These are phyloP conservation scores for Capsicum chinense DNA, from an alignment of 257 asterid species.

Conservation along the genomic window DNA sequence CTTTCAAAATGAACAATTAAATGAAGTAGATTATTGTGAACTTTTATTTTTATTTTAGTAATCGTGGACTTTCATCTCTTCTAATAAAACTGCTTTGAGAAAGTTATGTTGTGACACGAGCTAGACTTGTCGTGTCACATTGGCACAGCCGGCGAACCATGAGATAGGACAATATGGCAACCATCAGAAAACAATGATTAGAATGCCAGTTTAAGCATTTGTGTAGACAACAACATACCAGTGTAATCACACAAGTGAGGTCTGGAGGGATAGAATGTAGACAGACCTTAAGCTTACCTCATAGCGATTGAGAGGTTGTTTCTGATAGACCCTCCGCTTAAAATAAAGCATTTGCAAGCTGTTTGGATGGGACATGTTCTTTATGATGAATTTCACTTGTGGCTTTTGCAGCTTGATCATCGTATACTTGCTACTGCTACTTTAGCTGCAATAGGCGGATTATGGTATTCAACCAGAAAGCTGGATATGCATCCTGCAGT, in stretches of 20 bases:
- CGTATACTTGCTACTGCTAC: constrained; percentile 94
- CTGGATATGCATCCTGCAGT: constrained; percentile 85
- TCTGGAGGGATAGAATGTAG: background rate
- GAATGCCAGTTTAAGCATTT: constrained; percentile 13
- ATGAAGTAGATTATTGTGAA: background rate
- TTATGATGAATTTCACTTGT: background rate
- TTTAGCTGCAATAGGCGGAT: constrained; percentile 64
- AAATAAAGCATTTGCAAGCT: background rate
- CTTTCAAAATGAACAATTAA: too few species aligned
- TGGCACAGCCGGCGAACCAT: background rate
- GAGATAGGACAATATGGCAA: background rate
- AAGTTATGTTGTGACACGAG: background rate
- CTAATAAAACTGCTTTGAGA: background rate
- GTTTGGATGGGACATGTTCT: background rate
- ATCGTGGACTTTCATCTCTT: background rate
- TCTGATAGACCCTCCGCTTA: fast-evolving
- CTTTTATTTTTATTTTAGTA: background rate
- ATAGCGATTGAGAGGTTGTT: background rate
- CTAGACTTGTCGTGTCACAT: background rate
- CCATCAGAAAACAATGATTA: background rate
- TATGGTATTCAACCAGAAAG: constrained; percentile 79
- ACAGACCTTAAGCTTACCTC: background rate
- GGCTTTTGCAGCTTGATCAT: constrained; percentile 71
- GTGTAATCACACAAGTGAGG: background rate
- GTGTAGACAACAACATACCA: background rate